phyloP scores from a whole-genome alignment of 305 asterid genomes.

The Stenogyne calaminthoides region DNA sequence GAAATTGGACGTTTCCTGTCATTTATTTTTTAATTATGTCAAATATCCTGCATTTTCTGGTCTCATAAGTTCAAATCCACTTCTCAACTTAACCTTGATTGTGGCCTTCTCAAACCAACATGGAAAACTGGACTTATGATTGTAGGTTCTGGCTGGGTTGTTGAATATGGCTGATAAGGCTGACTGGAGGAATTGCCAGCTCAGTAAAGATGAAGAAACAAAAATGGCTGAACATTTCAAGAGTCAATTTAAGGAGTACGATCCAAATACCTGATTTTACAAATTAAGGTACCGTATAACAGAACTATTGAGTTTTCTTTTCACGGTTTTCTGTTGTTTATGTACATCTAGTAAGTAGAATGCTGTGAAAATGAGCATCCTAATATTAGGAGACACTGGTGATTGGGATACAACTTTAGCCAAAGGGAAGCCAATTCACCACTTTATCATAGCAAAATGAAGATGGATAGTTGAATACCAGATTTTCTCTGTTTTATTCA shows the following conservation, averaged over 20 bases:
- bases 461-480: background rate
- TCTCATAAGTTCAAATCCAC: background rate
- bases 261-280: constrained; percentile 58
- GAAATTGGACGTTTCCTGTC: background rate
- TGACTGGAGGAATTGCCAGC: constrained; percentile 93
- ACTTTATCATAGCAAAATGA: background rate
- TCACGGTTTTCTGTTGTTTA: background rate
- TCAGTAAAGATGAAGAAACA: constrained; percentile 80
- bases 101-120: constrained; percentile 14
- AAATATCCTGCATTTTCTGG: constrained; percentile 2
- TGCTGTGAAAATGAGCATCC: background rate
- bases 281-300: constrained; percentile 30
- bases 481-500: background rate
- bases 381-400: background rate
- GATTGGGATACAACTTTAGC: background rate
- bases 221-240: constrained; percentile 67
- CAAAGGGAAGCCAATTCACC: background rate
- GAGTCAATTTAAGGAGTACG: constrained; percentile 62
- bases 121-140: constrained; percentile 5
- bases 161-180: constrained; percentile 86
- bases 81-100: background rate
- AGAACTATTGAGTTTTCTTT: background rate
- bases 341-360: constrained; percentile 10
- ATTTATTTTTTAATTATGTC: background rate
- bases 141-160: constrained; percentile 94